Evolutionary conservation across 495 filamentous ascomycete genomes (phyloP).

Genomic region (Rostrohypoxylon terebratum): DNA sequence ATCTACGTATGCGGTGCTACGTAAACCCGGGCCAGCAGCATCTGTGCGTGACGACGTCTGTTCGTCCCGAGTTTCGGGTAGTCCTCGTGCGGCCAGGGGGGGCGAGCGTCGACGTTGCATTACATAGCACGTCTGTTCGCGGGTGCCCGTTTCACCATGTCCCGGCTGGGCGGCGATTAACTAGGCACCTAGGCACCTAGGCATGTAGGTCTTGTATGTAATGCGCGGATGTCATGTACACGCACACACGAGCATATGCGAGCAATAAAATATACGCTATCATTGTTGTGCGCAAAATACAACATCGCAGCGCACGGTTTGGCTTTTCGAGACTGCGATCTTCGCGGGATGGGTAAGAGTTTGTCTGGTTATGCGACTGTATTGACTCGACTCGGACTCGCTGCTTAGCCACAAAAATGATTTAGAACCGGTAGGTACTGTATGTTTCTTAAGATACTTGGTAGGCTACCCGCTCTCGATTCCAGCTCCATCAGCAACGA

Average conservation of each 20-base stretch:
- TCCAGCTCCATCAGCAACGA: background rate
- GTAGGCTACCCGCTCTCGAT: background rate
- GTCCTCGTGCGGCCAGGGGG: conserved; percentile 9
- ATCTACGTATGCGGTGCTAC: conserved; percentile 4
- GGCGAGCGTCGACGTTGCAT: background rate
- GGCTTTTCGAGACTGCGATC: background rate
- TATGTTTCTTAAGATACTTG: background rate
- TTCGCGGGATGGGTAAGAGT: background rate
- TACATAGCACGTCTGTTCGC: conserved; percentile 29
- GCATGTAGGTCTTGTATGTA: background rate
- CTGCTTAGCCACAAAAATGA: background rate
- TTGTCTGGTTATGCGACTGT: background rate
- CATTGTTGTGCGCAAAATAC: background rate
- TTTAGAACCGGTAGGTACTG: too few relatives aligned
- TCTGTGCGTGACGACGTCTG: conserved; percentile 34
- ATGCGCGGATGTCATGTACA: background rate
- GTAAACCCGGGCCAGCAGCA: conserved; percentile 5
- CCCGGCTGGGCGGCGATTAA: conserved; percentile 11
- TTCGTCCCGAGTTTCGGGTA: conserved; percentile 35
- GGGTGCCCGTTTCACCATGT: conserved; percentile 7
- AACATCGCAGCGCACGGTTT: background rate
- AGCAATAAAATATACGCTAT: background rate
- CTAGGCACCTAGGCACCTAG: too few relatives aligned
- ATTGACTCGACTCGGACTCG: background rate
- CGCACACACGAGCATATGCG: background rate